Percentiles rank a stretch among this genome's conserved stretches.
Evolutionary conservation across 805 yeast species (phyloP).

Genomic region (Saccharomycopsis schoenii): DNA sequence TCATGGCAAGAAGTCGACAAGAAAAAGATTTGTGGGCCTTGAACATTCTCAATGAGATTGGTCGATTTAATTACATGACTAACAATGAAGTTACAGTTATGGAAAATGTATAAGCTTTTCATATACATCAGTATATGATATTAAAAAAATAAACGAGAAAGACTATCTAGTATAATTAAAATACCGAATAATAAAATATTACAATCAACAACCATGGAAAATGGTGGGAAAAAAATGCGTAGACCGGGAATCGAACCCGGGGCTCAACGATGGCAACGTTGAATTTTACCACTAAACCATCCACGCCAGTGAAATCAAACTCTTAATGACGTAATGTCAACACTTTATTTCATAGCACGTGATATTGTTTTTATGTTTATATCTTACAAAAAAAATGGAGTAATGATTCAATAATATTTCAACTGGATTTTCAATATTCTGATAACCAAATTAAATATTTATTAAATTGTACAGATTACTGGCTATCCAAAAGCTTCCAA

Average conservation of each 20-base stretch:
- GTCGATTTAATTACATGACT: constrained; percentile 7
- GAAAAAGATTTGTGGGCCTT: constrained; percentile 79
- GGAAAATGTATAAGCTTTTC: not conserved
- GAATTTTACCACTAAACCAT: constrained; percentile 50
- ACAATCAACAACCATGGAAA: too few species aligned
- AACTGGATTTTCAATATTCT: too few species aligned
- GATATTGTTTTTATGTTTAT: too few species aligned
- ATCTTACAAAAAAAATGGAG: too few species aligned
- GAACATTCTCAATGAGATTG: constrained; percentile 13
- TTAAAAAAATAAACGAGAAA: not conserved
- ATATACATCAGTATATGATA: not conserved
- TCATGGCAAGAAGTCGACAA: constrained; percentile 71
- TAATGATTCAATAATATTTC: too few species aligned
- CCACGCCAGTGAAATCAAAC: constrained; percentile 26
- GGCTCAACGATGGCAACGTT: constrained; percentile 50
- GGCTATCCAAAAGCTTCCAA: too few species aligned
- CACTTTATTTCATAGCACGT: too few species aligned
- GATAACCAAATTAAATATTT: too few species aligned
- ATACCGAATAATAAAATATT: not conserved
- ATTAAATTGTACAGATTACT: too few species aligned
- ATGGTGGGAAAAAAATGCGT: constrained; percentile 38
- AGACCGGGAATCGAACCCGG: constrained; percentile 54
- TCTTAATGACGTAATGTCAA: not conserved
- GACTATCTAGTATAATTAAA: not conserved
- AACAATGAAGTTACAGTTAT: not conserved